Conservation (phyloP, 148 eudicot genomes). For the Selenicereus undatus region DNA sequence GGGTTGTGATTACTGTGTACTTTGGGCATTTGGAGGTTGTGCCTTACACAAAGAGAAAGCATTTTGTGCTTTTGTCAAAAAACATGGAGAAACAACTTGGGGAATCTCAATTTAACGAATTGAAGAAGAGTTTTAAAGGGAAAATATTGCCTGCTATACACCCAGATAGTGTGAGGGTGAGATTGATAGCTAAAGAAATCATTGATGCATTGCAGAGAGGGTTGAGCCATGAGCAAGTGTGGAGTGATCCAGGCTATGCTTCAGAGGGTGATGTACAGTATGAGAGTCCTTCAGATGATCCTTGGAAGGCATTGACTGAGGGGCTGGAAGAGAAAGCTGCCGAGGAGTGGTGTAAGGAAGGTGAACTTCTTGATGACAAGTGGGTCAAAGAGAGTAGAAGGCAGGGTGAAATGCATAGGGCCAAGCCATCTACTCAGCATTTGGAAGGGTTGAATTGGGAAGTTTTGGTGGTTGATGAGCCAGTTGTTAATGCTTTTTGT, state of each 20-base stretch:
- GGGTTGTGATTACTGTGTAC: constrained; percentile 42
- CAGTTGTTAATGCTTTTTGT: constrained; percentile 79
- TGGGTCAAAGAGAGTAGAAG: constrained; percentile 81
- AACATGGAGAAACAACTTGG: constrained; percentile 46
- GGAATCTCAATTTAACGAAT: constrained; percentile 43
- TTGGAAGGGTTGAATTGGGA: constrained; percentile 91
- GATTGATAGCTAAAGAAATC: constrained; percentile 59
- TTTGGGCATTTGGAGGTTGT: constrained; percentile 57
- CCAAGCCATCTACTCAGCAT: constrained; percentile 42
- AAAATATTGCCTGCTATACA: constrained; percentile 71
- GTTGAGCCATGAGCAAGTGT: constrained; percentile 56
- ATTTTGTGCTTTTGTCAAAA: constrained; percentile 53
- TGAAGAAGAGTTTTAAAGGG: constrained; percentile 51
- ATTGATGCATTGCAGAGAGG: constrained; percentile 74
- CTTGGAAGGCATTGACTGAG: constrained; percentile 40
- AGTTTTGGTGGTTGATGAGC: constrained; percentile 72
- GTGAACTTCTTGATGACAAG: constrained; percentile 73
- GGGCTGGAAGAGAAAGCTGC: constrained; percentile 20
- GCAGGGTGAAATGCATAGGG: constrained; percentile 42
- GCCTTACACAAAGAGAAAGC: constrained; percentile 71
- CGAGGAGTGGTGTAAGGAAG: constrained; percentile 49
- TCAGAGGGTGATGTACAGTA: constrained; percentile 21
- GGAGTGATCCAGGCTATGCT: constrained; percentile 62
- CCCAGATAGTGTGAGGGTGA: constrained; percentile 71
- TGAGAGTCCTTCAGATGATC: constrained; percentile 30